Evolutionary conservation across 768 basidiomycete species (phyloP), one percentile per base, ranked within the genome.

Genomic region (Collybiopsis confluens): DNA sequence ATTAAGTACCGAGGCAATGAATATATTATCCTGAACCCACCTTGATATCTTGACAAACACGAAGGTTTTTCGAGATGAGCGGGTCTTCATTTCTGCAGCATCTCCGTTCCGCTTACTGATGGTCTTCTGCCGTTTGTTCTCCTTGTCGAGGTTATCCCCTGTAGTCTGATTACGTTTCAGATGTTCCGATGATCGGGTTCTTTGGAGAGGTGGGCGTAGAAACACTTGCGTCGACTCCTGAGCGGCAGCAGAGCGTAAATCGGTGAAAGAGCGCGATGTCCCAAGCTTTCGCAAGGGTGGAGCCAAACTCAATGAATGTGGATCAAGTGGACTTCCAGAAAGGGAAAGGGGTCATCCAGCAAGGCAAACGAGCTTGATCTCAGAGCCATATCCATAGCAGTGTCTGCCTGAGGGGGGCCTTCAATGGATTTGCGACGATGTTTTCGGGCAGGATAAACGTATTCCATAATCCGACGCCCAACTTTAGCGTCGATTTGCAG

Each of bases 401-500:
- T 48, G 23, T 48, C 47, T 37, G 7, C 20, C 11, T 37, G 47
- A 15, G 46, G 41, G 27, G 48, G 45, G 38, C 61, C 50, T 44
- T 61, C 64, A 26, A 62, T 58, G 10, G 55, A 58, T 49, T 68
- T 65, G 4, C 64, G 58, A 28, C 76, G 69, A 21, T 75, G 67
- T 56, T 75, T 75, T 26, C 86, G 78, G 21, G 80, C 76, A 21
- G 88, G 86, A 85, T 90, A 94, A 27, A 97, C 72, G 65, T 98
- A 98, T 63, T 90, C 88, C 81, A 92, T 83, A 54, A 98, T 87
- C 52, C 83, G 77, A 18, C 79, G 78, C 8, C 92, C 93, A 26
- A 95, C 78, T 58, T 78, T 80, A 24, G 90, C 84, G 67, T 98
- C 95, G 45, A 98, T 77, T 59, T 92, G 90, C 6, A 97, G 76